Evolutionary conservation across 352 stramenopile genomes (phyloP).

Genomic region (Thraustotheca clavata): DNA sequence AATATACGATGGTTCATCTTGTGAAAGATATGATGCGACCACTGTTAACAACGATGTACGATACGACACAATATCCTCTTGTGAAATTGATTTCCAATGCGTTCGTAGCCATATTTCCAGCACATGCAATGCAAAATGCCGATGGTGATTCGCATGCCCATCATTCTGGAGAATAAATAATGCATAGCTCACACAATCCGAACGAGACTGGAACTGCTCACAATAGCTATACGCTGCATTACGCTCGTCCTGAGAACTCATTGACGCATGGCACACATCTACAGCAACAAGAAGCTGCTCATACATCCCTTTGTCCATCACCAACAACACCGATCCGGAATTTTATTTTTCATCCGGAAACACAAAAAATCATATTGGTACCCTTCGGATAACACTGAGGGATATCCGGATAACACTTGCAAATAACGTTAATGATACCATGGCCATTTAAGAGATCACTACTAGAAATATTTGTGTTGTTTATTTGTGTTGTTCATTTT

Average conservation of each 20-base stretch:
- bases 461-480: too few species aligned
- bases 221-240: slow-evolving; percentile 59
- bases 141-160: slow-evolving; percentile 28
- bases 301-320: slow-evolving; percentile 64
- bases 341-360: too few species aligned
- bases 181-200: slow-evolving; percentile 61
- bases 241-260: slow-evolving; percentile 35
- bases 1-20: slow-evolving; percentile 50
- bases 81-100: slow-evolving; percentile 38
- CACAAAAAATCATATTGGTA: too few species aligned
- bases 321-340: too few species aligned
- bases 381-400: too few species aligned
- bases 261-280: slow-evolving; percentile 58
- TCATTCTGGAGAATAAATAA: slow-evolving; percentile 34
- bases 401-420: too few species aligned
- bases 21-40: slow-evolving; percentile 25
- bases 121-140: slow-evolving; percentile 74
- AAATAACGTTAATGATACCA: too few species aligned
- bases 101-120: slow-evolving; percentile 61
- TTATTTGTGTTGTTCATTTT: too few species aligned
- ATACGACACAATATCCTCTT: slow-evolving; percentile 37
- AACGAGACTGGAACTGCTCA: slow-evolving; percentile 59
- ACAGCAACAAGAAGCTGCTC: slow-evolving; percentile 64
- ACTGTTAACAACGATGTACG: slow-evolving; percentile 50
- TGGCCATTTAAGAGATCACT: too few species aligned